Base-by-base conservation (phyloP, 2,329 filamentous ascomycete genomes). In the Arthroderma sp. region DNA sequence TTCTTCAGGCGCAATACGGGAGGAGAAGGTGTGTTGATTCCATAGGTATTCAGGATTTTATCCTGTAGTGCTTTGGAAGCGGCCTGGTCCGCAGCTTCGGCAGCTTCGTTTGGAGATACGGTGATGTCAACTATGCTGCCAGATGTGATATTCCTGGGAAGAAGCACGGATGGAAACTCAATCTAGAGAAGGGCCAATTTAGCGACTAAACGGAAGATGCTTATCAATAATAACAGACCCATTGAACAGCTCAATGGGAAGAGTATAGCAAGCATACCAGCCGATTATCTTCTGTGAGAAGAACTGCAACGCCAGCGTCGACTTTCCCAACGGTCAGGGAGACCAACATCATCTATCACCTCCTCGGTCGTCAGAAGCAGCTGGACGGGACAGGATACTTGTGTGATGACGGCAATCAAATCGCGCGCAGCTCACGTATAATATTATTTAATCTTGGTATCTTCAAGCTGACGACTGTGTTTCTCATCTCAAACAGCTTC, bases 281-380 rank as follows among this genome's bases (percentile, higher is more conserved):
- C 70, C 93, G 86, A 75, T 97, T 97, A 74, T 98, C 93, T 70
- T 95, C 87, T 52, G 93, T 98, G 68, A 98, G 78, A 57, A 98
- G 85, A 61, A 98, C 93, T 54, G 93, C 95, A 70, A 98, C 91
- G 74, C 93, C 93, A 67, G 93, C 93, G 75, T 98, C 93, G 75
- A 98, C 93, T 78, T 98, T 98, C 79, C 93, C 93, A 74, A 98
- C 93, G 54, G 91, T 97, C 70, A 98, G 81, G 64, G 93, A 97
- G 75, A 98, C 88, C 69, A 97, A 81, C 93, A 98, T 97, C 54
- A 71, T 80, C 64, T 54, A 39, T 33, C 43, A 97, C 93, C 0
- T 91, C 86, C 67, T 84, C 97, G 47, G 96, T 95, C 77, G 91
- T 86, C 4, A 91, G 93, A 1, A 97, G 91, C 11, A 91, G 15